Evolutionary conservation across 2,329 filamentous ascomycete species (phyloP), one percentile per base, ranked within the genome.

Genomic region (Phyllosticta citrichinensis): DNA sequence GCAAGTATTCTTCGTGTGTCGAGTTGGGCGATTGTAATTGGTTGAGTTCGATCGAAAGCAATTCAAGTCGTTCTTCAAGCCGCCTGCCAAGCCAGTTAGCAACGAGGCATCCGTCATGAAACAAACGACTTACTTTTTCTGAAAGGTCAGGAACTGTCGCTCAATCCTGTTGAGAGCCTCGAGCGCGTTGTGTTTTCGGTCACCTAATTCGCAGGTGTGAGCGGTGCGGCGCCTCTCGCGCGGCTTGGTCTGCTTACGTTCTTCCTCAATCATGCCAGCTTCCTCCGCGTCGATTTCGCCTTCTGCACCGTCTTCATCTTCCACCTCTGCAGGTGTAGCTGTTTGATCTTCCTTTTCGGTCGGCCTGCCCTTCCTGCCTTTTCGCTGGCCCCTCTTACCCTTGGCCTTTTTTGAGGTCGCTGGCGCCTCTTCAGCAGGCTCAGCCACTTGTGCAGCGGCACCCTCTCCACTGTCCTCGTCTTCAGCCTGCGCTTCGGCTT

Each of bases 1-100:
- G 89, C 40, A 97, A 80, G 66, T 92, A 93, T 72, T 96, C 93
- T 40, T 91, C 89, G 71, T 99, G 94, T n/a, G 85, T 87, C 58
- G 82, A 82, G 56, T 81, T 79, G 1, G 81, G 75, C 61, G 82
- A 78, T 56, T 77, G 78, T 55, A 88, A 77, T 73, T 86, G 78
- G 54, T 82, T 79, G 56, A 87, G 76, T 73, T 87, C 85, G 57
- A 79, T 77, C 64, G 96, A 91, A 60, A 96, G 80, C 68, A 89
- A 86, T 57, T 89, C 87, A 22, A 99, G 82, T 64, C 91, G 85
- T 73, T 97, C 93, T 70, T 94, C 90, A 73, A 92, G 94, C 52
- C 97, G 82, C 65, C 91, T 95, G 68, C 24, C 19, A 17, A 20
- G 17, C 8, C 10, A 22, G 35, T 61, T 25, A 61, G 54, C 30